These are phyloP conservation scores for Oemleria cerasiformis DNA, from an alignment of 306 rosid genomes.

Conservation along the genomic window DNA sequence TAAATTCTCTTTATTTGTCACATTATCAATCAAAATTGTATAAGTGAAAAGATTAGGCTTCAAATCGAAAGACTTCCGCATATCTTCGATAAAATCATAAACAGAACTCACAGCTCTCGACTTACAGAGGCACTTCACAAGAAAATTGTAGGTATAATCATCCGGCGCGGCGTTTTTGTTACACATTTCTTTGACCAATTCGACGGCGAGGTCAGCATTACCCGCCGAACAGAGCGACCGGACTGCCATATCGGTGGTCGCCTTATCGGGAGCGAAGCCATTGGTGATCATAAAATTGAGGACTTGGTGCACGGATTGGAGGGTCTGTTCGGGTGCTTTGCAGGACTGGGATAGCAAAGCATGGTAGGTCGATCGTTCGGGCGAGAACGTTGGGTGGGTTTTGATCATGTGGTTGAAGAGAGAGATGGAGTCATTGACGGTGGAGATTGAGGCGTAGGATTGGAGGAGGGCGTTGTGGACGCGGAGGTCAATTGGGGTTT, in stretches of 20 bases:
- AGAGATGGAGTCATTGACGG: constrained; percentile 56
- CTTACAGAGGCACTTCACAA: constrained; percentile 66
- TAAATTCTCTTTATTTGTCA: constrained; percentile 64
- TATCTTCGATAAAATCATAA: constrained; percentile 52
- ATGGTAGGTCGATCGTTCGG: constrained; percentile 67
- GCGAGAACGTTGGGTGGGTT: constrained; percentile 52
- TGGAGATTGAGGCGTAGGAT: constrained; percentile 62
- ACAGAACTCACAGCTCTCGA: constrained; percentile 42
- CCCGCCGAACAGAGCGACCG: constrained; percentile 58
- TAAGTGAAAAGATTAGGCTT: constrained; percentile 84
- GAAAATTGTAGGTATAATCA: constrained; percentile 57
- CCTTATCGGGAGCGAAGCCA: constrained; percentile 57
- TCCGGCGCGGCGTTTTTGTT: constrained; percentile 56
- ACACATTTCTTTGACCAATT: constrained; percentile 50
- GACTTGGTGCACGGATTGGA: constrained; percentile 52
- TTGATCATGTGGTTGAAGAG: constrained; percentile 72
- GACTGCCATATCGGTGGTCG: constrained; percentile 57
- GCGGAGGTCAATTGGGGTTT: constrained; percentile 36
- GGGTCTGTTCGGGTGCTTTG: constrained; percentile 39
- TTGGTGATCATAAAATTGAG: constrained; percentile 65
- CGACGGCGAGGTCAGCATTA: constrained; percentile 52
- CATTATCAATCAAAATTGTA: constrained; percentile 80
- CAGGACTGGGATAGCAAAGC: constrained; percentile 60
- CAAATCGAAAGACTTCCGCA: constrained; percentile 35
- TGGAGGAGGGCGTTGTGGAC: constrained; percentile 63